These are phyloP conservation scores for Amanita molliuscula DNA, from an alignment of 768 basidiomycete species.

Conservation along the genomic window DNA sequence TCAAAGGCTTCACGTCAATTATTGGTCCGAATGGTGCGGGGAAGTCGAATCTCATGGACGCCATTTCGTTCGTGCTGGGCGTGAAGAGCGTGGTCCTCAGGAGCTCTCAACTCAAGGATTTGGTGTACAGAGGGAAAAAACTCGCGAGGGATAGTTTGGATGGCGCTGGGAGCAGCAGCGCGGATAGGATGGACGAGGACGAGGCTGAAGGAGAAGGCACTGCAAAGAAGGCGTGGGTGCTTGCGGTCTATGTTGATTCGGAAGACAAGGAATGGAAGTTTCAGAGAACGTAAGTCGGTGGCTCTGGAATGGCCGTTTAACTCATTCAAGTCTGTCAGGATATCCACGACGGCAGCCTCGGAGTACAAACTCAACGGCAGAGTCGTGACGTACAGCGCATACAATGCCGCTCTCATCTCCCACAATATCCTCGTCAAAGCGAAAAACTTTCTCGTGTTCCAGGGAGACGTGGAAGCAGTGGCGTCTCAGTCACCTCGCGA, in stretches of 20 bases:
- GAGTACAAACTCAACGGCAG: constrained; percentile 84
- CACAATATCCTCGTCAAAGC: constrained; percentile 98
- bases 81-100: constrained; percentile 90
- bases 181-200: constrained; percentile 34
- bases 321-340: constrained; percentile 35
- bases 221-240: constrained; percentile 92
- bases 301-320: neutral
- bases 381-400: constrained; percentile 76
- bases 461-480: constrained; percentile 97
- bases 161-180: constrained; percentile 21
- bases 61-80: constrained; percentile 97
- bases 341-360: constrained; percentile 78
- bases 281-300: constrained; percentile 71
- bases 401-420: constrained; percentile 76
- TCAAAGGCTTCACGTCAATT: constrained; percentile 88
- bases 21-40: constrained; percentile 99
- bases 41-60: constrained; percentile 99
- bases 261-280: constrained; percentile 81
- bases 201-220: constrained; percentile 65
- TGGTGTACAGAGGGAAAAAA: constrained; percentile 86
- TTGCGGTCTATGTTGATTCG: constrained; percentile 78
- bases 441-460: constrained; percentile 98
- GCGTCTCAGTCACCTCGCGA: constrained; percentile 91
- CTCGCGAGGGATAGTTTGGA: constrained; percentile 41
- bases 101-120: constrained; percentile 88